Conservation (phyloP, 257 asterid species). For the Solanum stenotomum region DNA sequence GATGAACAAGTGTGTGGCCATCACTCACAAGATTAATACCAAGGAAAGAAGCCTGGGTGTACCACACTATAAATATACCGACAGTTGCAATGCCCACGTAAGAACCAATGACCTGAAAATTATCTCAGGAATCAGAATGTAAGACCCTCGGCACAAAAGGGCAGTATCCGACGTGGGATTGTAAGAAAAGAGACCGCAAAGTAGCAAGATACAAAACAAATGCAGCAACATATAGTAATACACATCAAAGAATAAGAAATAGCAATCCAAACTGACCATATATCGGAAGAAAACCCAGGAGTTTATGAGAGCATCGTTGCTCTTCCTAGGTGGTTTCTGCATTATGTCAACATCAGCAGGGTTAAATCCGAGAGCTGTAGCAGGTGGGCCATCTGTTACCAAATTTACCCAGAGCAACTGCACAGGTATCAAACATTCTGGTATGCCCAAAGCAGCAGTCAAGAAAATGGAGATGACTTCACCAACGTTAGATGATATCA, state of each 20-base stretch:
- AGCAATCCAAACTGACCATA: constrained; percentile 30
- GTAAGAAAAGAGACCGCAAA: background rate
- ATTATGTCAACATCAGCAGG: constrained; percentile 85
- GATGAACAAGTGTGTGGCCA: constrained; percentile 69
- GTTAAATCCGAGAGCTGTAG: constrained; percentile 88
- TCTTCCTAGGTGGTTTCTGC: constrained; percentile 76
- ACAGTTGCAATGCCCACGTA: constrained; percentile 87
- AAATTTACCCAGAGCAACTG: constrained; percentile 91
- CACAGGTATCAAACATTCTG: constrained; percentile 86
- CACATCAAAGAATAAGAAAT: background rate
- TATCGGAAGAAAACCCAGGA: constrained; percentile 88
- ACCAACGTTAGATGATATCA: constrained; percentile 89
- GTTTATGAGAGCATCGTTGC: constrained; percentile 63
- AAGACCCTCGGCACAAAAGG: background rate
- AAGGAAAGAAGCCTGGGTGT: constrained; percentile 68
- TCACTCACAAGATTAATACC: constrained; percentile 56
- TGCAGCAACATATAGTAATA: background rate
- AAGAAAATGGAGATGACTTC: constrained; percentile 84
- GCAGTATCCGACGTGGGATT: background rate
- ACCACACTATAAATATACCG: constrained; percentile 81
- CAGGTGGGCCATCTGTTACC: constrained; percentile 97
- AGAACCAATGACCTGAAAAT: constrained; percentile 69
- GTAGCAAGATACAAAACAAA: background rate
- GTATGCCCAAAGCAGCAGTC: constrained; percentile 78
- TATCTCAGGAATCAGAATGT: background rate